Evolutionary conservation across 805 yeast genomes (phyloP).

Genomic region (Cephaloascus albidus): DNA sequence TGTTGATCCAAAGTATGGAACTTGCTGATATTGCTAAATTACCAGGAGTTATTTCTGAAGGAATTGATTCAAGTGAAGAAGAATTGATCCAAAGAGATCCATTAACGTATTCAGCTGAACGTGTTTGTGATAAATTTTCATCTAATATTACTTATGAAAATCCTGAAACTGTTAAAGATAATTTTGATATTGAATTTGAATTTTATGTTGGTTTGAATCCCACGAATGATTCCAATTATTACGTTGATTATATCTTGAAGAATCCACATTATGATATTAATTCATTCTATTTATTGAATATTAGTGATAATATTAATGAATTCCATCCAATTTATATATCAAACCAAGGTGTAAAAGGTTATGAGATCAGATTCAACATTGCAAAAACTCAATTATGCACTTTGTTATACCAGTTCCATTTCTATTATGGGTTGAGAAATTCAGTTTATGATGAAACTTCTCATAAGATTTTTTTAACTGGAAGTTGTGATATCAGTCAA

Average conservation of each 20-base stretch:
- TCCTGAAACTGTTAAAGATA: background rate
- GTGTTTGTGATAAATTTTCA: background rate
- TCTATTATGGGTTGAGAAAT: conserved; percentile 6
- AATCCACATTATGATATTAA: background rate
- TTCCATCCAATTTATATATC: conserved; percentile 7
- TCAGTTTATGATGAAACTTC: conserved; percentile 2
- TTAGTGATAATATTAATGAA: background rate
- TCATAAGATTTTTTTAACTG: conserved; percentile 10
- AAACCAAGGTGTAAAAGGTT: conserved; percentile 7
- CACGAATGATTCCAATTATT: background rate
- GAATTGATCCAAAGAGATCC: too few species aligned
- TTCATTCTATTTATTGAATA: background rate
- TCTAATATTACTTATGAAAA: background rate
- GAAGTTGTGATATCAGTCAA: conserved; percentile 8
- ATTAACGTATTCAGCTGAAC: background rate
- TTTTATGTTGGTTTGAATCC: background rate
- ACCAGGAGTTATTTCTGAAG: background rate
- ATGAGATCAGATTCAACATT: conserved; percentile 9
- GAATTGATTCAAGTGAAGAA: too few species aligned
- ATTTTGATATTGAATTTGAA: background rate
- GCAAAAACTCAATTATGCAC: conserved; percentile 8
- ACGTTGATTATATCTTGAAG: background rate
- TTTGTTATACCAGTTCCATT: conserved; percentile 9
- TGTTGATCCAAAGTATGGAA: too few species aligned
- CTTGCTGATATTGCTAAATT: background rate